Evolutionary conservation across 2,329 filamentous ascomycete species (phyloP).

Genomic region (Cadophora luteo-olivacea): DNA sequence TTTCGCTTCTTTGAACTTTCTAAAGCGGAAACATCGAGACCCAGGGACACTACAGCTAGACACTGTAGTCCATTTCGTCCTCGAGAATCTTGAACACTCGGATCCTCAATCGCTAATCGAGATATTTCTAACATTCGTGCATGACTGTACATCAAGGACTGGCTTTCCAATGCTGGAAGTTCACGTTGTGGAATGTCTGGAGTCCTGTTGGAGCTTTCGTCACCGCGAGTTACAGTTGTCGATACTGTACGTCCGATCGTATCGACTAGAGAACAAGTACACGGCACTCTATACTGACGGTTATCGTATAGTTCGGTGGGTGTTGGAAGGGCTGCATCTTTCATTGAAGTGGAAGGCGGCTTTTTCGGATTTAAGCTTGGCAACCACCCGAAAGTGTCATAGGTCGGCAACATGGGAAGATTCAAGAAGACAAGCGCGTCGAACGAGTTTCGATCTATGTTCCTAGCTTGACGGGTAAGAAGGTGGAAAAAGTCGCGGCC

Average conservation of each 20-base stretch:
- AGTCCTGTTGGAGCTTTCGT: background rate
- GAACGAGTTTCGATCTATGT: background rate
- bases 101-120: constrained; percentile 12
- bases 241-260: background rate
- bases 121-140: constrained; percentile 23
- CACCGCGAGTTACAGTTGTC: background rate
- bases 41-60: constrained; percentile 26
- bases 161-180: background rate
- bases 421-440: background rate
- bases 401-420: background rate
- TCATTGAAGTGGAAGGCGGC: too few relatives aligned
- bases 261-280: background rate
- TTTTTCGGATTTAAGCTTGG: background rate
- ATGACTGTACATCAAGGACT: constrained; percentile 14
- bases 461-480: constrained; percentile 4
- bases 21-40: background rate
- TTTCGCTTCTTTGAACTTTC: constrained; percentile 17
- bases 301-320: background rate
- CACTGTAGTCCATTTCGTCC: constrained; percentile 31
- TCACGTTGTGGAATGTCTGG: background rate
- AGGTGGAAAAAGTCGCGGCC: constrained; percentile 27
- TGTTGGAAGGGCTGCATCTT: background rate
- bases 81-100: constrained; percentile 18
- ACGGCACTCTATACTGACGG: background rate
- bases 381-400: background rate